These are phyloP conservation scores for Ophiostoma australiae DNA, from an alignment of 2,329 filamentous ascomycete genomes.

Conservation along the genomic window DNA sequence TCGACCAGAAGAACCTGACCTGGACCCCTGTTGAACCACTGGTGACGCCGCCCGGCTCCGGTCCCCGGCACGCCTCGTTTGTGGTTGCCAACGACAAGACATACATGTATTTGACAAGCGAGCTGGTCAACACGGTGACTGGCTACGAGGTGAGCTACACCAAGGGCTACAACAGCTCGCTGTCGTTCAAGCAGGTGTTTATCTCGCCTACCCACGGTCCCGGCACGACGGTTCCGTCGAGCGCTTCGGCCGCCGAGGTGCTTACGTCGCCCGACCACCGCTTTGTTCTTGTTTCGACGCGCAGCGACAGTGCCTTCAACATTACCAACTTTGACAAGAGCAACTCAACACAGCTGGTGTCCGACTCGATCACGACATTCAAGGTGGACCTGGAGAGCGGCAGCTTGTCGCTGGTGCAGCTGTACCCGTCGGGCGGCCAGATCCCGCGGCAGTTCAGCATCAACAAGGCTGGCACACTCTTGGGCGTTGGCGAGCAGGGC, in stretches of 20 bases:
- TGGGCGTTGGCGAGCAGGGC: conserved; percentile 62
- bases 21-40: conserved; percentile 41
- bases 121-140: conserved; percentile 54
- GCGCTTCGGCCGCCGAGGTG: conserved; percentile 52
- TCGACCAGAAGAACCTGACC: conserved; percentile 45
- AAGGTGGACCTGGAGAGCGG: conserved; percentile 51
- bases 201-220: conserved; percentile 46
- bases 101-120: conserved; percentile 57
- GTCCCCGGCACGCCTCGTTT: conserved; percentile 63
- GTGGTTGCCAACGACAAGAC: conserved; percentile 41
- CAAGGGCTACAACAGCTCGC: conserved; percentile 33
- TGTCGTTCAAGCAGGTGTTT: conserved; percentile 46
- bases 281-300: conserved; percentile 64
- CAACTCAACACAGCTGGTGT: conserved; percentile 45
- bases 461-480: conserved; percentile 57
- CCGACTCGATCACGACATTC: conserved; percentile 63
- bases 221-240: conserved; percentile 38
- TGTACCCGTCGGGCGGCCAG: conserved; percentile 58
- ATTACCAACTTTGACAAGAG: conserved; percentile 44
- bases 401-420: conserved; percentile 50
- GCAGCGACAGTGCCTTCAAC: conserved; percentile 54
- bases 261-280: conserved; percentile 53
- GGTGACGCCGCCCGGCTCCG: conserved; percentile 47
- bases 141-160: conserved; percentile 53
- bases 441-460: conserved; percentile 64